phyloP scores from a whole-genome alignment of 1,284 basidiomycete species.

The Nidula niveotomentosa region DNA sequence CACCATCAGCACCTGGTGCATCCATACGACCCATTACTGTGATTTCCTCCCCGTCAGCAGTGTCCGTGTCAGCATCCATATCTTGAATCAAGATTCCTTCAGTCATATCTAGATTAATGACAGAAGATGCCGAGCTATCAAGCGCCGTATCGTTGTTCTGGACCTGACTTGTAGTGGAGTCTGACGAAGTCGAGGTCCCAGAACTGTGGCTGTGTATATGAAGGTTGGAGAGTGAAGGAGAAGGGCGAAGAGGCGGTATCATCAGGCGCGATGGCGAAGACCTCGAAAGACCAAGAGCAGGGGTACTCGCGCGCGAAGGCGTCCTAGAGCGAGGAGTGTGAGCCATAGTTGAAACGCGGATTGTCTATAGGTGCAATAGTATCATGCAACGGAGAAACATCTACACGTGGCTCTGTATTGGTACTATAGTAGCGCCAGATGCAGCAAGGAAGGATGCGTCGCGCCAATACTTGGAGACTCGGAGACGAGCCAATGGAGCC shows the following conservation, averaged over 20 bases:
- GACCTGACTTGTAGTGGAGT: conserved; percentile 21
- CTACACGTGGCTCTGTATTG: too few relatives aligned
- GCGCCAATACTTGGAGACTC: too few relatives aligned
- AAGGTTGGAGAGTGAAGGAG: conserved; percentile 43
- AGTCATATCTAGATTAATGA: conserved; percentile 57
- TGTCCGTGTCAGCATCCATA: conserved; percentile 54
- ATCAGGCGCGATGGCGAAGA: conserved; percentile 40
- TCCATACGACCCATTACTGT: conserved; percentile 39
- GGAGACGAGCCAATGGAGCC: too few relatives aligned
- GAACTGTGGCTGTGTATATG: conserved; percentile 40
- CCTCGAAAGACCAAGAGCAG: conserved; percentile 22
- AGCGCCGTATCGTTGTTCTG: conserved; percentile 30
- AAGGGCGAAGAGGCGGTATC: conserved; percentile 41
- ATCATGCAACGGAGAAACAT: too few relatives aligned
- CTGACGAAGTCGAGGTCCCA: conserved; percentile 13
- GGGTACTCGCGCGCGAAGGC: conserved; percentile 32
- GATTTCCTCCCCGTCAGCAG: conserved; percentile 21
- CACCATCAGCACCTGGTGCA: conserved; percentile 43
- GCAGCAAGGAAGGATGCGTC: too few relatives aligned
- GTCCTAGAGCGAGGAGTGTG: conserved; percentile 29
- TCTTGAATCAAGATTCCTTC: conserved; percentile 71
- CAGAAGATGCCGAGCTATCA: conserved; percentile 68
- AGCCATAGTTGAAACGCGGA: conserved; percentile 13
- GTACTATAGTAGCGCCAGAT: too few relatives aligned
- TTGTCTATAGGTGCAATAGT: neutral